Conservation (phyloP, 257 asterid species). For the Gardenia jasminoides region DNA sequence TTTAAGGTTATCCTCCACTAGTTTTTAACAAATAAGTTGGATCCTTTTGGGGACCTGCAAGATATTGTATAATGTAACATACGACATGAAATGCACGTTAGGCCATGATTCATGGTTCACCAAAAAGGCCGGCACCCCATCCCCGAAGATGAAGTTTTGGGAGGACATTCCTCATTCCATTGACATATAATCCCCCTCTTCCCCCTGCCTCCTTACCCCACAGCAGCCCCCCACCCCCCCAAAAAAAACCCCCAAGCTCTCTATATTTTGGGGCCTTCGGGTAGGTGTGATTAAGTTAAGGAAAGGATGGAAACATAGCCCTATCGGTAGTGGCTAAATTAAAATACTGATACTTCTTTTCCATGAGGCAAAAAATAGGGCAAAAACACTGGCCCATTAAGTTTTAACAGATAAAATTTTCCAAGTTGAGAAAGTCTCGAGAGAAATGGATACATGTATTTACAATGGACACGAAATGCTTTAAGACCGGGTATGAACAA, state of each 20-base stretch:
- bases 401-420: background rate
- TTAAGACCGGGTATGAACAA: background rate
- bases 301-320: background rate
- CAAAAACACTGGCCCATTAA: background rate
- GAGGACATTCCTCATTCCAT: constrained; percentile 9
- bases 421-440: background rate
- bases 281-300: background rate
- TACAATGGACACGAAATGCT: background rate
- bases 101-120: constrained; percentile 21
- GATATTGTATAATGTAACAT: background rate
- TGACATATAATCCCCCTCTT: background rate
- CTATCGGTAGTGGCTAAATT: background rate
- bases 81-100: constrained; percentile 19
- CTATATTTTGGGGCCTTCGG: background rate
- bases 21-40: background rate
- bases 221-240: background rate
- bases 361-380: background rate
- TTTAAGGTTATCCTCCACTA: background rate
- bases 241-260: background rate
- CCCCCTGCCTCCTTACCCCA: background rate
- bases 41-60: constrained; percentile 5
- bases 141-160: background rate
- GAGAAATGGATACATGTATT: background rate
- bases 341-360: background rate
- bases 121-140: constrained; percentile 12